phyloP scores from a whole-genome alignment of 768 basidiomycete genomes.

The Tephrocybe sp. region DNA sequence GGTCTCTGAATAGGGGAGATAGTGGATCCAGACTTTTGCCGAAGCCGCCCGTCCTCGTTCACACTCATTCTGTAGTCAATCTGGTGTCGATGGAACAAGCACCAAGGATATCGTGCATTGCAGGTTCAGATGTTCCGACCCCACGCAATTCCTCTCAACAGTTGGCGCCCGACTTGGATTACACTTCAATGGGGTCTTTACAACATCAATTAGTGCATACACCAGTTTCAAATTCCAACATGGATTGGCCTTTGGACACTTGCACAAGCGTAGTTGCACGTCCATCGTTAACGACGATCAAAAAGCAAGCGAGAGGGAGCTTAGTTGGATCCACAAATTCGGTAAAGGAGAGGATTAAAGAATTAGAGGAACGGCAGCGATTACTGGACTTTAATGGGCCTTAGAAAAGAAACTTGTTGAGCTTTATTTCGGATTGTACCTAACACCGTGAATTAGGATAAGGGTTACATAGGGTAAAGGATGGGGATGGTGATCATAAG shows the following conservation, averaged over 20 bases:
- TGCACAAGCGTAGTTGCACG: background rate
- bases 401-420: constrained; percentile 1
- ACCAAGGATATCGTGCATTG: background rate
- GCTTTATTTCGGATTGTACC: too few relatives aligned
- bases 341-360: constrained; percentile 41
- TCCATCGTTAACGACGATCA: constrained; percentile 4
- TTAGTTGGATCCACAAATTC: constrained; percentile 22
- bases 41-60: background rate
- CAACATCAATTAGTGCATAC: background rate
- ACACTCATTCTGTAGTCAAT: background rate
- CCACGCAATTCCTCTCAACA: background rate
- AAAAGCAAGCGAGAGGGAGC: background rate
- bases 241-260: background rate
- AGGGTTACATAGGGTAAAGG: too few relatives aligned
- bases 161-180: too few relatives aligned
- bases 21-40: background rate
- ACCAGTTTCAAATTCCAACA: background rate
- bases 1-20: background rate
- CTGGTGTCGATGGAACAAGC: background rate
- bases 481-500: too few relatives aligned
- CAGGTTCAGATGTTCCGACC: background rate
- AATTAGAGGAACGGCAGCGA: constrained; percentile 32
- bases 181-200: too few relatives aligned
- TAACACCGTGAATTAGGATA: background rate
- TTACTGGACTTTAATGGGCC: constrained; percentile 1